Conservation (phyloP, 164 flowering plant genomes). For the Malania oleifera region DNA sequence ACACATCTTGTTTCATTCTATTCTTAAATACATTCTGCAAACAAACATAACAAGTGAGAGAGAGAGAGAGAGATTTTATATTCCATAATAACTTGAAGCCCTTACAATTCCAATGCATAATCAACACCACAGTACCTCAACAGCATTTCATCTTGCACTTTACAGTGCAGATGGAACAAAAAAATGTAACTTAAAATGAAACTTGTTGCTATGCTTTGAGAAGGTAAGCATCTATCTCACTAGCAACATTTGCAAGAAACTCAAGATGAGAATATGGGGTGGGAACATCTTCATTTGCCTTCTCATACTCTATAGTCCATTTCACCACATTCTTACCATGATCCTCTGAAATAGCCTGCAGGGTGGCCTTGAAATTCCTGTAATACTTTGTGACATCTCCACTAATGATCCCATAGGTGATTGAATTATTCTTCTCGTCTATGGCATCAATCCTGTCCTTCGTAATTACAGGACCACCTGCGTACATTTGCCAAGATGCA, state of each 20-base stretch:
- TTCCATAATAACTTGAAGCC: too few species aligned
- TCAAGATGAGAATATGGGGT: constrained; percentile 18
- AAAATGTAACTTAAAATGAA: too few species aligned
- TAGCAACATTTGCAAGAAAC: constrained; percentile 7
- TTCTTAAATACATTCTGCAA: not conserved
- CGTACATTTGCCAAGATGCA: not conserved
- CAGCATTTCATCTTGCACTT: not conserved
- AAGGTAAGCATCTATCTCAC: constrained; percentile 13
- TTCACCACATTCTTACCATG: constrained; percentile 10
- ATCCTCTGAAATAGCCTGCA: constrained; percentile 11
- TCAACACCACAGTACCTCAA: too few species aligned
- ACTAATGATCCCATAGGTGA: constrained; percentile 17
- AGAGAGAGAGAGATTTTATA: too few species aligned
- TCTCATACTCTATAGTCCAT: constrained; percentile 26
- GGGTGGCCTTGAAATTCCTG: constrained; percentile 19
- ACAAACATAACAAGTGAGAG: too few species aligned
- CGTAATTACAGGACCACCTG: constrained; percentile 8
- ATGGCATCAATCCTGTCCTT: constrained; percentile 24
- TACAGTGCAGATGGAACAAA: too few species aligned
- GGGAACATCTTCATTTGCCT: constrained; percentile 14
- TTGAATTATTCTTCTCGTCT: constrained; percentile 19
- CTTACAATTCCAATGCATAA: too few species aligned
- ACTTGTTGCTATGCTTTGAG: constrained; percentile 5
- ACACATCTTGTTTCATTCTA: too few species aligned
- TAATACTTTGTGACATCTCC: constrained; percentile 27